A percentile compares a stretch with the other conserved stretches of the same genome.
phyloP scores from a whole-genome alignment of 2,329 filamentous ascomycete genomes.

The Aspergillus sp. region DNA sequence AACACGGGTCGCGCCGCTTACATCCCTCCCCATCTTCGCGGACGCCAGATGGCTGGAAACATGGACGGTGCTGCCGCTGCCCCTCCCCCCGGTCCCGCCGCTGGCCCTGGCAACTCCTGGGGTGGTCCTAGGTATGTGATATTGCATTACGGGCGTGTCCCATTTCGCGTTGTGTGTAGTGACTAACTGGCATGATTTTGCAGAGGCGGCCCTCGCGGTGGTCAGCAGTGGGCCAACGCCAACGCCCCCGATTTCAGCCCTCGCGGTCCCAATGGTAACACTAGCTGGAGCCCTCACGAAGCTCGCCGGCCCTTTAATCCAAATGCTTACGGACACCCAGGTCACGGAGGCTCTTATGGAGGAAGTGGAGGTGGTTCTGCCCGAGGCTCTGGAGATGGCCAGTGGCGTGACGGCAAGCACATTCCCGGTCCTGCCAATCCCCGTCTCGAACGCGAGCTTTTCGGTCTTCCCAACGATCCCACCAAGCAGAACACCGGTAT shows the following conservation, averaged over 20 bases:
- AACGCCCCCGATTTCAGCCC: conserved; percentile 60
- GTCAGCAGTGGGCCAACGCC: conserved; percentile 58
- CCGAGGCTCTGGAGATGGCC: conserved; percentile 88
- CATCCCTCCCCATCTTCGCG: conserved; percentile 66
- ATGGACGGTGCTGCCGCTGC: conserved; percentile 39
- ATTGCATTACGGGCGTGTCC: neutral
- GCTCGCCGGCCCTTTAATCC: conserved; percentile 56
- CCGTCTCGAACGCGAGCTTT: conserved; percentile 91
- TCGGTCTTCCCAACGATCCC: conserved; percentile 86
- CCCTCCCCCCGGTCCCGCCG: conserved; percentile 26
- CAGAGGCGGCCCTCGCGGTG: conserved; percentile 36
- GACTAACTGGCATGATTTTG: conserved; percentile 9
- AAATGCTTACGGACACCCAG: conserved; percentile 63
- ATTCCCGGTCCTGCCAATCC: conserved; percentile 84
- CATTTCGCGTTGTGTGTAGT: neutral
- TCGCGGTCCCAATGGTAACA: conserved; percentile 44
- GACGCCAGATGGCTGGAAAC: conserved; percentile 38
- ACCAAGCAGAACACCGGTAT: conserved; percentile 96
- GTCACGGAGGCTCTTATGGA: conserved; percentile 37
- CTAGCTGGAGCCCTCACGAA: conserved; percentile 38
- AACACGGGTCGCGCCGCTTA: conserved; percentile 61
- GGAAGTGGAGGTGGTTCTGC: conserved; percentile 52
- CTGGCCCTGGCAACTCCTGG: conserved; percentile 31
- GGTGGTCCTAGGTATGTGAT: conserved; percentile 38
- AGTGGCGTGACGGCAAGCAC: conserved; percentile 97